A percentile compares a stretch with the other conserved stretches of the same genome.
Evolutionary conservation across 1,139 yeast genomes (phyloP).

Genomic region (Trichomonascaceae sp.): DNA sequence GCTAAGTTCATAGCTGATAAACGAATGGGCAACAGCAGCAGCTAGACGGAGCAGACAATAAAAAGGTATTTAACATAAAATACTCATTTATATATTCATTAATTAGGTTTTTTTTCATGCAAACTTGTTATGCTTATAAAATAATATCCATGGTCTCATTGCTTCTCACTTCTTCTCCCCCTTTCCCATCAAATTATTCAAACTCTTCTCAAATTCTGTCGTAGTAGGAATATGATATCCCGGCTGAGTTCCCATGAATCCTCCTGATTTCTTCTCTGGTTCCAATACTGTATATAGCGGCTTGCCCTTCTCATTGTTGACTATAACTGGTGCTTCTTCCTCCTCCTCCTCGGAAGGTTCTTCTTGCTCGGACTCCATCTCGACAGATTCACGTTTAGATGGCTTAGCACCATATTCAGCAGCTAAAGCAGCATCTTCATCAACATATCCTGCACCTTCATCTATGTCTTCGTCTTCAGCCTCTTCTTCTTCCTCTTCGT

Average conservation of each 20-base stretch:
- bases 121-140: neutral
- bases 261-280: constrained; percentile 27
- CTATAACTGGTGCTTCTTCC: constrained; percentile 13
- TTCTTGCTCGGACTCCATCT: constrained; percentile 14
- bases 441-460: constrained; percentile 24
- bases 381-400: constrained; percentile 4
- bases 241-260: constrained; percentile 22
- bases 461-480: constrained; percentile 20
- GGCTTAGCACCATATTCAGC: constrained; percentile 11
- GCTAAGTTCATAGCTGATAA: constrained; percentile 26
- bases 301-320: constrained; percentile 8
- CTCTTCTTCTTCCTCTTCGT: constrained; percentile 30
- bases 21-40: neutral
- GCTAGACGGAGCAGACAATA: neutral
- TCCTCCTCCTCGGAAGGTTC: constrained; percentile 8
- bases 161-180: neutral
- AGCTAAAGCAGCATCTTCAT: constrained; percentile 23
- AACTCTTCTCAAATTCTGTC: constrained; percentile 13
- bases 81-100: neutral
- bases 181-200: constrained; percentile 11
- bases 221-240: constrained; percentile 22
- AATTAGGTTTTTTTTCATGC: neutral
- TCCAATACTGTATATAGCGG: constrained; percentile 41
- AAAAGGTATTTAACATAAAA: neutral
- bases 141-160: neutral